phyloP scores from a whole-genome alignment of 768 basidiomycete species.

The Sistotremastrum suecicum region DNA sequence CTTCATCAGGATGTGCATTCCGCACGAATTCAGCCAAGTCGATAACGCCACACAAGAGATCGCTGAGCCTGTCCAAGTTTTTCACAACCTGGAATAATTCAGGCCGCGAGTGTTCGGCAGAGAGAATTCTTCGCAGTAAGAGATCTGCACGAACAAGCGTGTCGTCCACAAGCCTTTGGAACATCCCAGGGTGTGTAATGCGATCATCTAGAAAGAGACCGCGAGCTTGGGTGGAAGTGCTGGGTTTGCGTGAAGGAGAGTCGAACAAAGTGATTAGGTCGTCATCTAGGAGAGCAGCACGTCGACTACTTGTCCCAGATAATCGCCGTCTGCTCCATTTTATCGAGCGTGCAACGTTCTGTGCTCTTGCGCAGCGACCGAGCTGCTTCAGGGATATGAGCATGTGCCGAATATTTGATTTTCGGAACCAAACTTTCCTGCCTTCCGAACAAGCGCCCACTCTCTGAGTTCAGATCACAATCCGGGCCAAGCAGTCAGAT shows the following conservation, averaged over 20 bases:
- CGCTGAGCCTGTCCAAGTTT: slow-evolving; percentile 91
- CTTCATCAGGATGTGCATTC: slow-evolving; percentile 79
- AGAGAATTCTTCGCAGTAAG: slow-evolving; percentile 72
- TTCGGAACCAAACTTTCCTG: too few species aligned
- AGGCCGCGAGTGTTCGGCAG: slow-evolving; percentile 51
- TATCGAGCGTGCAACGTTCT: too few species aligned
- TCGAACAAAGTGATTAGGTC: slow-evolving; percentile 62
- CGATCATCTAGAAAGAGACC: slow-evolving; percentile 79
- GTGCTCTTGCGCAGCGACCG: too few species aligned
- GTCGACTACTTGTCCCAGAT: slow-evolving; percentile 17
- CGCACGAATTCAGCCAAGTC: slow-evolving; percentile 90
- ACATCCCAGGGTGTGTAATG: slow-evolving; percentile 53
- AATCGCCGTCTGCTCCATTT: too few species aligned
- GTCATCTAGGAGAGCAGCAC: slow-evolving; percentile 50
- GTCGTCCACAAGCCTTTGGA: slow-evolving; percentile 60
- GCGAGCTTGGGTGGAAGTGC: slow-evolving; percentile 28
- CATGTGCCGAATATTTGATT: too few species aligned
- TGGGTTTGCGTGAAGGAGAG: slow-evolving; percentile 30
- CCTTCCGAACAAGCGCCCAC: too few species aligned
- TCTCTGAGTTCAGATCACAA: too few species aligned
- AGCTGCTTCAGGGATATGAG: too few species aligned
- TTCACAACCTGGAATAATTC: slow-evolving; percentile 84
- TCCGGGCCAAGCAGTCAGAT: too few species aligned
- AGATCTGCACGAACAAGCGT: slow-evolving; percentile 70
- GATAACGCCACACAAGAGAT: slow-evolving; percentile 90